Evolutionary conservation across 2,329 filamentous ascomycete species (phyloP).

Genomic region (Xylariaceae sp.): DNA sequence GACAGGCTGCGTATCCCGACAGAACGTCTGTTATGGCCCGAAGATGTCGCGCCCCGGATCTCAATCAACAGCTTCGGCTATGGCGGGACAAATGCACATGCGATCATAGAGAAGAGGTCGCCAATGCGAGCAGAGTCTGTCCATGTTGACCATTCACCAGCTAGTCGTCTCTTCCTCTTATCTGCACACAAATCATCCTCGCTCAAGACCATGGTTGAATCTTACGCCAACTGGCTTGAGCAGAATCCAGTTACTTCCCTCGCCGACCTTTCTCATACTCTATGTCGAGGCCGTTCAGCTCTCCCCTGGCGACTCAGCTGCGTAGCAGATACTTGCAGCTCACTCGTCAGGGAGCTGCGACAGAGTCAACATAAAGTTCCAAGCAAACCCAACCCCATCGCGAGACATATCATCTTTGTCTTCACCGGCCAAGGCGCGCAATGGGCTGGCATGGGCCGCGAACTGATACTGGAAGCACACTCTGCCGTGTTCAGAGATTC

Average conservation of each 20-base stretch:
- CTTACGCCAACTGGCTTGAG: slow-evolving; percentile 6
- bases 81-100: slow-evolving; percentile 25
- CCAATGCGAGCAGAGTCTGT: not conserved
- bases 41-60: slow-evolving; percentile 13
- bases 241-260: not conserved
- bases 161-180: slow-evolving; percentile 4
- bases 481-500: not conserved
- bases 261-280: slow-evolving; percentile 16
- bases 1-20: not conserved
- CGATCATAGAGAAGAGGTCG: slow-evolving; percentile 16
- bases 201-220: slow-evolving; percentile 5
- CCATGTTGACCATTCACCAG: not conserved
- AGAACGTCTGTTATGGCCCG: slow-evolving; percentile 17
- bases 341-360: not conserved
- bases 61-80: slow-evolving; percentile 28
- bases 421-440: slow-evolving; percentile 5
- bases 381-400: not conserved
- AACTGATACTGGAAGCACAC: not conserved
- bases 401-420: not conserved
- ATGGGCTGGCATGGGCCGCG: slow-evolving; percentile 2
- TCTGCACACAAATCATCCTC: slow-evolving; percentile 11
- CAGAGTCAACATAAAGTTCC: not conserved
- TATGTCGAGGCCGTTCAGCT: slow-evolving; percentile 13
- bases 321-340: slow-evolving; percentile 5
- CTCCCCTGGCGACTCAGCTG: slow-evolving; percentile 12